Evolutionary conservation across 768 basidiomycete species (phyloP), one percentile per base, ranked within the genome.

Genomic region (Zangia roseola): DNA sequence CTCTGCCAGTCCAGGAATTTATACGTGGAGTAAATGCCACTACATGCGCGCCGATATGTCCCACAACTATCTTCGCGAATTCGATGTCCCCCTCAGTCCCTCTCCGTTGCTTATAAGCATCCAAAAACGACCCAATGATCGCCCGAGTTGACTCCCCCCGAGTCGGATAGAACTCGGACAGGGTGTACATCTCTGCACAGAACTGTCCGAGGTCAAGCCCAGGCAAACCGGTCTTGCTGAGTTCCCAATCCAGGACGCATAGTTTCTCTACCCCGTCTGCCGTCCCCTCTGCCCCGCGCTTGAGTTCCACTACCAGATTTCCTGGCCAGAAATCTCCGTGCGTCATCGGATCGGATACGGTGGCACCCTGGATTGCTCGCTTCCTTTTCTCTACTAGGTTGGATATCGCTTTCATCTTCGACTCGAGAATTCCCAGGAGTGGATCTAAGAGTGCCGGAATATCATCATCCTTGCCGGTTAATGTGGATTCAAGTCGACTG

Each of bases 311-410:
- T 51, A 85, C 69, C 39, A 87, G 54, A 57, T 88, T 87, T 0
- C 84, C 86, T 2, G 86, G 78, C 84, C 86, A 88, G 55, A 87
- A 82, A 61, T 88, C 86, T 0, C 86, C 86, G 10, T 67, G 67
- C 19, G 65, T 69, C 49, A 68, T 40, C 10, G 67, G 57, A 40
- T 71, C 70, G 30, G 58, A 48, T 24, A 60, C 25, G 3, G 53
- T 57, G 9, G 63, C 60, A 21, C 60, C 60, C 21, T 50, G 40
- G 30, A 79, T 74, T 16, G 53, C 64, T 19, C 56, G 40, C 10
- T 58, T 52, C 48, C 62, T 67, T 36, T 54, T 62, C 33, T 62
- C 54, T 9, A 65, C 70, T 23, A 78, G 26, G 38, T 55, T 63
- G 6, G 59, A 64, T 28, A 78, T 61, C 28, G 56, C 54, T 6